Conservation (phyloP, 495 filamentous ascomycete genomes). For the Talaromyces thailandensis region DNA sequence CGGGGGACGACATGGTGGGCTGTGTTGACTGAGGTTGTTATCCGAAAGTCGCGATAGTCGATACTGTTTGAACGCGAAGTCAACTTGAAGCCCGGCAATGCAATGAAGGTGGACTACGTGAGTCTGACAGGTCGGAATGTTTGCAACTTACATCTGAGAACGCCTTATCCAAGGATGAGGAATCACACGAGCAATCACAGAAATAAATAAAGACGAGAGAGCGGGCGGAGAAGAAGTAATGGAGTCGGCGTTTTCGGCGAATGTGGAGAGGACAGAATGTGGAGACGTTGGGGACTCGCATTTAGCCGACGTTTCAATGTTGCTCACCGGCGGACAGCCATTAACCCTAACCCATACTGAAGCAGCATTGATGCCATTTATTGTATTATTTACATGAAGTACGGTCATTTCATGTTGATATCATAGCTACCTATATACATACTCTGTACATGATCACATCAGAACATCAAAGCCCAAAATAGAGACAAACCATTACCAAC, state of each 20-base stretch:
- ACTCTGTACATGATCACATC: neutral
- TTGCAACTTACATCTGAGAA: neutral
- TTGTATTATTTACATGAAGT: neutral
- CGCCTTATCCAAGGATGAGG: neutral
- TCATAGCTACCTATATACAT: neutral
- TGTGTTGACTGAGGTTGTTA: neutral
- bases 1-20: constrained; percentile 21
- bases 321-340: neutral
- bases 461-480: neutral
- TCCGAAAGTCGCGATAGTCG: neutral
- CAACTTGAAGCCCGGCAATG: neutral
- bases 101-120: too few relatives aligned
- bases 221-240: neutral
- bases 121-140: too few relatives aligned
- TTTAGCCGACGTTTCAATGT: neutral
- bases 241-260: neutral
- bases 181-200: neutral
- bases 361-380: neutral
- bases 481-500: neutral
- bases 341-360: neutral
- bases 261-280: neutral
- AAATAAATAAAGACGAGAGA: neutral
- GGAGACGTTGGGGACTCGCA: neutral
- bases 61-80: neutral
- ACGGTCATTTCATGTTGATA: neutral